Base-by-base conservation (phyloP, 257 asterid species). In the Solanum corneliomulleri region DNA sequence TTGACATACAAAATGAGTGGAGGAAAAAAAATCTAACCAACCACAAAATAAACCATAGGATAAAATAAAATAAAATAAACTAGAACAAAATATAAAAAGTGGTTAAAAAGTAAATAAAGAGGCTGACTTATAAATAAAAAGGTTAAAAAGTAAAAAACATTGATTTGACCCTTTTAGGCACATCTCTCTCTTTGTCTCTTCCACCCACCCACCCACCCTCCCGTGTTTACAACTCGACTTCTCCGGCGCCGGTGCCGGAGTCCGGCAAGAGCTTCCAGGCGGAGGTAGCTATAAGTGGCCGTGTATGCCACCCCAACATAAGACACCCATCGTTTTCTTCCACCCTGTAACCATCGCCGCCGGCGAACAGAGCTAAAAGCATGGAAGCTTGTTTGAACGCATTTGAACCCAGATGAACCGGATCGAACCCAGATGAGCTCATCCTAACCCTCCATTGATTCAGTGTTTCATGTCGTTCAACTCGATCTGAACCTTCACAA, bases 351-450 rank as follows among this genome's bases (percentile, higher is more conserved):
- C 98, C 99, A 60, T 92, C 96, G 0, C 97, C 98, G 25, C 98
- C 98, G 21, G 94, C 93, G 16, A 93, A 94, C 58, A 93, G 86
- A 2, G 94, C 98, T 93, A 96, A 87, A 21, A 96, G 84, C 98
- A 93, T 91, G 25, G 97, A 94, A 2, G 99, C 99, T 88, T 95
- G 98, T 90, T 95, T 94, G 91, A 91, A 96, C 42, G 98, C 99
- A 91, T 95, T 93, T 8, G 99, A 96, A 0, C 99, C 98, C 74
- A 95, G 74, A 42, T 91, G 97, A 77, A 91, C 98, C 80, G 96
- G 92, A 39, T 91, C 91, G 66, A 95, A 96, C 85, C 98, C 98
- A 58, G 92, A 87, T 72, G 93, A 83, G 81, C 45, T 88, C 95
- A 96, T 62, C 91, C 98, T 74, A 35, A 64, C 82, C 11, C 98